Conservation (phyloP, 2,329 filamentous ascomycete genomes). For the Exophiala spinifera region DNA sequence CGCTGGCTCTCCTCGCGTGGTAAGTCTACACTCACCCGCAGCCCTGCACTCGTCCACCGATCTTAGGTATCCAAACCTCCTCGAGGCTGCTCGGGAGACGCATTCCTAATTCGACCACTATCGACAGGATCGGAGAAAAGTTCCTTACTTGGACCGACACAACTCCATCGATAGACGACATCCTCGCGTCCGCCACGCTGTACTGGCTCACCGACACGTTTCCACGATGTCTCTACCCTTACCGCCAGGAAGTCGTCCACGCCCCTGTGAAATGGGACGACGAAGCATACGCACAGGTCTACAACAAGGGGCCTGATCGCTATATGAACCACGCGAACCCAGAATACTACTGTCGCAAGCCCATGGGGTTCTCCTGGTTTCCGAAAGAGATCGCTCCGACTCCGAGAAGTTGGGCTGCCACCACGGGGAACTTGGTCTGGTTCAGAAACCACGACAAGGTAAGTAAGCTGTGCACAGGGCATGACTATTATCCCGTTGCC, state of each 20-base stretch:
- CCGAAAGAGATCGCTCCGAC: conserved; percentile 41
- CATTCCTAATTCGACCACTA: too few species aligned
- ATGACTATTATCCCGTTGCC: too few species aligned
- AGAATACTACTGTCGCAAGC: conserved; percentile 41
- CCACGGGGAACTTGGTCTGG: conserved; percentile 22
- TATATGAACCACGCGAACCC: conserved; percentile 22
- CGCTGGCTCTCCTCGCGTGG: conserved; percentile 58
- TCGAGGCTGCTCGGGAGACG: too few species aligned
- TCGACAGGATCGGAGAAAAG: conserved; percentile 40
- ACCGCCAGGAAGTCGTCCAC: conserved; percentile 10
- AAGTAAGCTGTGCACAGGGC: neutral
- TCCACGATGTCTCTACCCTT: conserved; percentile 35
- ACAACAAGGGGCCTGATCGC: conserved; percentile 1
- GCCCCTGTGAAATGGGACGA: conserved; percentile 15
- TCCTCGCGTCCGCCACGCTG: conserved; percentile 35
- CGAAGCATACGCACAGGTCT: conserved; percentile 1
- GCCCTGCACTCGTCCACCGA: neutral
- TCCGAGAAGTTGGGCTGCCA: conserved; percentile 33
- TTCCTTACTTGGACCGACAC: conserved; percentile 38
- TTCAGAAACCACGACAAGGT: conserved; percentile 16
- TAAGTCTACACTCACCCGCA: conserved; percentile 12
- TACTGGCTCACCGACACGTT: conserved; percentile 42
- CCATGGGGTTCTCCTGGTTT: conserved; percentile 48
- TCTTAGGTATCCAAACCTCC: neutral
- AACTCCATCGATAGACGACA: conserved; percentile 32